These are phyloP conservation scores for Tylopilus plumbeoviolaceoides DNA, from an alignment of 768 basidiomycete species.

Conservation along the genomic window DNA sequence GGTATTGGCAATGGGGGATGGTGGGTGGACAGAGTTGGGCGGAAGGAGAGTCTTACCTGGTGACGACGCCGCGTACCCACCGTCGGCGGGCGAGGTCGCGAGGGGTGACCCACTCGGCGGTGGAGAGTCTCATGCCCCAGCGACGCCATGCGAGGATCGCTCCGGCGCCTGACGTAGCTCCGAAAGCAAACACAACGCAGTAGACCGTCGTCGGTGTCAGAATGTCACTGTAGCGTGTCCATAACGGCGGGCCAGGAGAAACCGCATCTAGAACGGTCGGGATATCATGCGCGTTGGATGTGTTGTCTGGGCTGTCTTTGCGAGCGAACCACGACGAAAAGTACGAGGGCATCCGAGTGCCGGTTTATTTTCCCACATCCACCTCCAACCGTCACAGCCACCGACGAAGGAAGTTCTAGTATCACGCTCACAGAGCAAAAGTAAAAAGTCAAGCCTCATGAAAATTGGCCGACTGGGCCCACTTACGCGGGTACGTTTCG, in stretches of 20 bases:
- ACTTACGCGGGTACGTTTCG: too few relatives aligned
- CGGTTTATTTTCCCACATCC: background rate
- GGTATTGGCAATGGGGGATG: too few relatives aligned
- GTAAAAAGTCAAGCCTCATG: too few relatives aligned
- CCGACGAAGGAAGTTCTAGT: too few relatives aligned
- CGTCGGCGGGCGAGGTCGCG: slow-evolving; percentile 50
- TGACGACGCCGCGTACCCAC: slow-evolving; percentile 80
- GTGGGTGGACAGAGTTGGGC: background rate
- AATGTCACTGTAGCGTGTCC: background rate
- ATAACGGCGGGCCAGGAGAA: background rate
- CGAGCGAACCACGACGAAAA: slow-evolving; percentile 8
- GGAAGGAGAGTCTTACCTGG: slow-evolving; percentile 50
- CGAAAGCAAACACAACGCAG: slow-evolving; percentile 13
- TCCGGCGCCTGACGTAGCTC: slow-evolving; percentile 9
- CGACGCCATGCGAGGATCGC: slow-evolving; percentile 39
- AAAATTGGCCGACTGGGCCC: too few relatives aligned
- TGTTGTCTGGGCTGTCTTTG: background rate
- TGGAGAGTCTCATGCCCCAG: slow-evolving; percentile 56
- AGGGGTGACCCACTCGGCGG: slow-evolving; percentile 68
- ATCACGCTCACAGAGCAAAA: too few relatives aligned
- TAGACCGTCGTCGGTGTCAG: background rate
- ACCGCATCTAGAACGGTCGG: background rate
- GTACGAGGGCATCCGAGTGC: slow-evolving; percentile 1
- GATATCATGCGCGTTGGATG: background rate
- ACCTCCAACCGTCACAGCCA: background rate